Evolutionary conservation across 2,329 filamentous ascomycete genomes (phyloP), one percentile per base, ranked within the genome.

Genomic region (Talaromyces sp.): DNA sequence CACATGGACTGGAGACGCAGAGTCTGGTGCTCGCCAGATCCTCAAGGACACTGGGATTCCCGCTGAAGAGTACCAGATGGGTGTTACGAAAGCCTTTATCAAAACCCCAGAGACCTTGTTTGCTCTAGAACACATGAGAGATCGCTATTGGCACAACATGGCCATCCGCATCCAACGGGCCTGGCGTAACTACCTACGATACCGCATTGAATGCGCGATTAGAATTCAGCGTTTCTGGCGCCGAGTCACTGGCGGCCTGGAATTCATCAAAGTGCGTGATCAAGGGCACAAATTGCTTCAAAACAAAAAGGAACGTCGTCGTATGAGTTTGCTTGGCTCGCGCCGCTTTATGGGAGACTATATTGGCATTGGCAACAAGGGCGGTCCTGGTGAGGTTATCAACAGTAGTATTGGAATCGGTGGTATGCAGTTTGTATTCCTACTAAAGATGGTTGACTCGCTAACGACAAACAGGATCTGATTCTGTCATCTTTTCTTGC

Each of bases 111-210:
- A 99, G 76, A 99, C 94, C 0, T 80, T 99, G 1, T 99, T 99
- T 71, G 94, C 94, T 2, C 81, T 99, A 11, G 94, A 99, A 75
- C 92, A 95, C 61, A 97, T 99, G 93, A 86, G 94, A 71, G 94
- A 99, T 73, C 84, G 91, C 60, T 99, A 97, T 77, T 97, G 93
- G 93, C 93, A 97, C 76, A 99, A 97, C 77, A 97, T 99, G 94
- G 94, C 94, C 3, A 96, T 93, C 62, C 87, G 94, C 61, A 97
- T 99, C 62, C 94, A 99, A 78, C 86, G 94, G 67, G 94, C 96
- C 71, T 99, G 94, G 94, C 86, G 94, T 68, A 96, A 95, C 57
- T 97, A 97, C 71, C 83, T 97, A 46, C 88, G 93, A 5, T 97
- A 97, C 75, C 86, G 94, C 51, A 89, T 87, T 27, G 94, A 99